phyloP scores from a whole-genome alignment of 441 rosid species.

The Erodium moschatum region DNA sequence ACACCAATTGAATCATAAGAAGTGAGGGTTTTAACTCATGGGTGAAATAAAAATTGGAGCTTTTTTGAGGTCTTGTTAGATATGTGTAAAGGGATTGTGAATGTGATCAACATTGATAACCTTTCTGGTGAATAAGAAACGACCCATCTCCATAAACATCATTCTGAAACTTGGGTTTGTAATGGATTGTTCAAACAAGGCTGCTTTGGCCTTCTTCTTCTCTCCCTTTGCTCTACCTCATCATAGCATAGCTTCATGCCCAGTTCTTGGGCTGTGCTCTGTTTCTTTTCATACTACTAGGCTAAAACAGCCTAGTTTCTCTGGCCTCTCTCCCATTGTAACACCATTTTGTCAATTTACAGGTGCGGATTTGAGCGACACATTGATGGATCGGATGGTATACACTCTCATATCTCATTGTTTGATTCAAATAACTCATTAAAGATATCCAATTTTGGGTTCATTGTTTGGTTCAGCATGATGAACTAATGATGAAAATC shows the following conservation, averaged over 20 bases:
- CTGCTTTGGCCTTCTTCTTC: background rate
- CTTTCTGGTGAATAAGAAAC: background rate
- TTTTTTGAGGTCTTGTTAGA: background rate
- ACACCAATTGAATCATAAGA: background rate
- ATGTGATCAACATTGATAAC: background rate
- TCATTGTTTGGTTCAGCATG: background rate
- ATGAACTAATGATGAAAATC: no score
- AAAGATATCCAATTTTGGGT: background rate
- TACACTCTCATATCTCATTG: slow-evolving; percentile 15
- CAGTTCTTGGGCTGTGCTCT: background rate
- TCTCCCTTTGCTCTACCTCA: no score
- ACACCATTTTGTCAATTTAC: background rate
- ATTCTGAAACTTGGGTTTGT: background rate
- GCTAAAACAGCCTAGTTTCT: background rate
- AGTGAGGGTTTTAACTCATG: background rate
- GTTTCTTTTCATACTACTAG: background rate
- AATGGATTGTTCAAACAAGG: background rate
- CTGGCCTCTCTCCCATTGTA: background rate
- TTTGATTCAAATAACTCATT: no score
- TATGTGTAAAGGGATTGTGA: background rate
- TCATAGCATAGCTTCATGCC: background rate
- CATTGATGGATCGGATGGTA: slow-evolving; percentile 98
- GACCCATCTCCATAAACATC: background rate
- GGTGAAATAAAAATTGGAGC: background rate
- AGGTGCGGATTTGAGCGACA: slow-evolving; percentile 95